phyloP scores from a whole-genome alignment of 805 yeast genomes.

The Kurtzmaniella cleridarum region DNA sequence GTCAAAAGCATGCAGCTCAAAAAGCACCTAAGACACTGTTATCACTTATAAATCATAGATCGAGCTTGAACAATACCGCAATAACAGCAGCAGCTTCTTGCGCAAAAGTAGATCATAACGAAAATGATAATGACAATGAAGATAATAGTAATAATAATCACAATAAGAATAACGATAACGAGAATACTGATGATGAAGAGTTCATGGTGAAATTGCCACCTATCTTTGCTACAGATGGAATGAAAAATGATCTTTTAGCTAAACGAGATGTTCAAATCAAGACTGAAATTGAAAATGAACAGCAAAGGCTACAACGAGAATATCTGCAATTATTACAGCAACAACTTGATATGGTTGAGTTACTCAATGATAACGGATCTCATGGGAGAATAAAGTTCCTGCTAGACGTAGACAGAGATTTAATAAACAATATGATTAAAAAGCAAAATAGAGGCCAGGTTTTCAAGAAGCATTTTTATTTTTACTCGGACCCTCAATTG shows the following conservation, averaged over 20 bases:
- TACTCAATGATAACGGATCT: slow-evolving; percentile 30
- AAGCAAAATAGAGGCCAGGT: slow-evolving; percentile 6
- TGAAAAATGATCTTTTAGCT: slow-evolving; percentile 19
- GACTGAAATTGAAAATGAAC: slow-evolving; percentile 14
- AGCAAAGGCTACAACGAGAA: slow-evolving; percentile 10
- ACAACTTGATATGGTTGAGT: slow-evolving; percentile 15
- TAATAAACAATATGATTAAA: slow-evolving; percentile 17
- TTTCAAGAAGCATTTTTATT: slow-evolving; percentile 20
- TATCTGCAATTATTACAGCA: slow-evolving; percentile 9
- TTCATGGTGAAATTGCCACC: slow-evolving; percentile 21
- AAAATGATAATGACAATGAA: not conserved
- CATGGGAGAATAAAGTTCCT: slow-evolving; percentile 11
- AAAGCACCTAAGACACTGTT: not conserved
- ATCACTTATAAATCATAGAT: no score
- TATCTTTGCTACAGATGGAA: slow-evolving; percentile 24
- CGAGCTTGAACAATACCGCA: no score
- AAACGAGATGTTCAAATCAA: slow-evolving; percentile 15
- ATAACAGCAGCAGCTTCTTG: not conserved
- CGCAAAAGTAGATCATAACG: not conserved
- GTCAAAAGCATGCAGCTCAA: not conserved
- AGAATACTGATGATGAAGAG: slow-evolving; percentile 8
- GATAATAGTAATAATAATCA: not conserved
- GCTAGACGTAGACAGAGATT: slow-evolving; percentile 10
- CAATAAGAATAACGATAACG: not conserved
- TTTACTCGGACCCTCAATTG: slow-evolving; percentile 1